phyloP scores from a whole-genome alignment of 805 yeast genomes.

The Pichia insulana region DNA sequence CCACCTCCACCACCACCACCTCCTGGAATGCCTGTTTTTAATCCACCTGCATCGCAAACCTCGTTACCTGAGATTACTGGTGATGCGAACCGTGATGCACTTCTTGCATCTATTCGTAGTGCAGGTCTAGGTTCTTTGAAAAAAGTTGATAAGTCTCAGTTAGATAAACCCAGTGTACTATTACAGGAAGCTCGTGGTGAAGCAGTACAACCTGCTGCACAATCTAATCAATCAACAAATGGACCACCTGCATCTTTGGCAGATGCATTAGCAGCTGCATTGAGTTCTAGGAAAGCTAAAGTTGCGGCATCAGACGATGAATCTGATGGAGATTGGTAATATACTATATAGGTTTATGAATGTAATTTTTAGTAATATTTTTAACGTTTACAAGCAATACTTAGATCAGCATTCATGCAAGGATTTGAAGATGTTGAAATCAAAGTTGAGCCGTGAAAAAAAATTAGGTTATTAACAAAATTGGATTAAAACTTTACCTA shows the following conservation, averaged over 20 bases:
- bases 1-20: conserved; percentile 17
- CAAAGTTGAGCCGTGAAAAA: background rate
- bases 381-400: too few relatives aligned
- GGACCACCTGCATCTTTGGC: conserved; percentile 39
- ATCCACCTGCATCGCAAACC: conserved; percentile 17
- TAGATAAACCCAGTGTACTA: conserved; percentile 70
- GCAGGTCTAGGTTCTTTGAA: conserved; percentile 64
- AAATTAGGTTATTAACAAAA: background rate
- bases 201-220: conserved; percentile 21
- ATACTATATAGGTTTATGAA: background rate
- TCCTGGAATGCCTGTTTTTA: conserved; percentile 24
- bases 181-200: conserved; percentile 68
- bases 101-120: conserved; percentile 77
- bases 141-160: conserved; percentile 74
- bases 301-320: conserved; percentile 79
- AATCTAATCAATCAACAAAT: conserved; percentile 10
- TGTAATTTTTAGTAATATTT: too few relatives aligned
- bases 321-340: conserved; percentile 69
- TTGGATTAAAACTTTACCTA: too few relatives aligned
- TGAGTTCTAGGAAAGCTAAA: conserved; percentile 71
- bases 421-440: background rate
- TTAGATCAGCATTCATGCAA: background rate
- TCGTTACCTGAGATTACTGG: conserved; percentile 28
- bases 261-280: conserved; percentile 50
- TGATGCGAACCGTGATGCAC: conserved; percentile 67